A percentile compares a stretch with the other conserved stretches of the same genome.
phyloP scores from a whole-genome alignment of 306 rosid genomes.

The Begonia loranthoides region DNA sequence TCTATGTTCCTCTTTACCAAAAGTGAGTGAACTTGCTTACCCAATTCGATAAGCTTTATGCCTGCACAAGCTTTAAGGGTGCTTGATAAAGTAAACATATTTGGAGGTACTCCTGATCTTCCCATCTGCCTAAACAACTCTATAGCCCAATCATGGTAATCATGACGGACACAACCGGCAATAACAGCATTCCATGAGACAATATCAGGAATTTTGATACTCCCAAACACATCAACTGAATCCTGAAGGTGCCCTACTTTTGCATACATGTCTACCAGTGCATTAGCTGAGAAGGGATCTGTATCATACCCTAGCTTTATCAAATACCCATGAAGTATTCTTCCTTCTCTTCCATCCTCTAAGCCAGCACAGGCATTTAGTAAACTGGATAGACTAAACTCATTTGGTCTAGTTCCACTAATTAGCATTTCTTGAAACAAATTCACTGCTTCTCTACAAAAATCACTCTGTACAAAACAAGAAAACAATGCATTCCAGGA shows the following conservation, averaged over 20 bases:
- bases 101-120: constrained; percentile 33
- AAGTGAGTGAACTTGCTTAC: constrained; percentile 58
- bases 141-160: constrained; percentile 39
- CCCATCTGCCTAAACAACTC: constrained; percentile 32
- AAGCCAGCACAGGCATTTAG: constrained; percentile 58
- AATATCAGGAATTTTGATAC: constrained; percentile 48
- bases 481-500: constrained; percentile 78
- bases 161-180: constrained; percentile 76
- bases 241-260: constrained; percentile 40
- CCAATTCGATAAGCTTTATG: constrained; percentile 39
- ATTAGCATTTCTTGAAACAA: constrained; percentile 61
- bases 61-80: constrained; percentile 71
- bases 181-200: constrained; percentile 88
- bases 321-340: constrained; percentile 40
- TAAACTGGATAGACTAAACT: constrained; percentile 63
- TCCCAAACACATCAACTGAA: constrained; percentile 42
- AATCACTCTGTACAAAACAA: constrained; percentile 50
- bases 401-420: constrained; percentile 55
- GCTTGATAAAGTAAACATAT: constrained; percentile 69
- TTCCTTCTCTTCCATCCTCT: constrained; percentile 34
- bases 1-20: constrained; percentile 49
- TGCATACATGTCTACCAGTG: constrained; percentile 82
- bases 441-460: constrained; percentile 30
- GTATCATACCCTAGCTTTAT: constrained; percentile 53
- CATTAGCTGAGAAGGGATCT: constrained; percentile 62